A percentile compares a stretch with the other conserved stretches of the same genome.
These are phyloP conservation scores for Stagonosporopsis vannaccii DNA, from an alignment of 2,329 filamentous ascomycete species.

Conservation along the genomic window DNA sequence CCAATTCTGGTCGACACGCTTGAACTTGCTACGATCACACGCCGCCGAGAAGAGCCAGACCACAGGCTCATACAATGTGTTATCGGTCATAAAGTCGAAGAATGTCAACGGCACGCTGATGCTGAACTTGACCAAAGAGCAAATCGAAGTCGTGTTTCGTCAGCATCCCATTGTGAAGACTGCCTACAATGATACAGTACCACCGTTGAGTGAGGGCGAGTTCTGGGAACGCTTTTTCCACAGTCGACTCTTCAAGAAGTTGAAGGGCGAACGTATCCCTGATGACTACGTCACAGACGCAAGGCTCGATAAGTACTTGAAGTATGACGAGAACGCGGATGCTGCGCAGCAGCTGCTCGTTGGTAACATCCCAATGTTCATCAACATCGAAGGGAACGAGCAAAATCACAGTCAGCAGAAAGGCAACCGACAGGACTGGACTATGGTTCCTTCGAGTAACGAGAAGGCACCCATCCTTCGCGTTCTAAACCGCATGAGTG, in stretches of 20 bases:
- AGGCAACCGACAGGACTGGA: slow-evolving; percentile 87
- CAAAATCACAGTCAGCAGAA: slow-evolving; percentile 87
- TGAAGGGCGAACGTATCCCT: slow-evolving; percentile 86
- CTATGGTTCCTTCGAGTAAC: slow-evolving; percentile 79
- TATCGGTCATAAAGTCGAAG: slow-evolving; percentile 85
- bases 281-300: slow-evolving; percentile 79
- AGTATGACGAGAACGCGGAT: slow-evolving; percentile 68
- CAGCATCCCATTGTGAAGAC: slow-evolving; percentile 91
- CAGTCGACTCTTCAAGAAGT: slow-evolving; percentile 85
- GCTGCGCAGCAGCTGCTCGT: slow-evolving; percentile 56
- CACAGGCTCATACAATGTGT: slow-evolving; percentile 89
- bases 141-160: slow-evolving; percentile 89
- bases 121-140: slow-evolving; percentile 86
- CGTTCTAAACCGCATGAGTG: slow-evolving; percentile 87
- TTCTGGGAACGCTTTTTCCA: slow-evolving; percentile 97
- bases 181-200: slow-evolving; percentile 90
- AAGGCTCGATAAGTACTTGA: slow-evolving; percentile 85
- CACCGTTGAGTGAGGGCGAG: slow-evolving; percentile 74
- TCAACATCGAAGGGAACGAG: slow-evolving; percentile 93
- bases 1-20: slow-evolving; percentile 93
- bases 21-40: slow-evolving; percentile 85
- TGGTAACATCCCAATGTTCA: slow-evolving; percentile 81
- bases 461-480: slow-evolving; percentile 88
- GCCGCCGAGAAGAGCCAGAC: slow-evolving; percentile 88
- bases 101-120: slow-evolving; percentile 73